These are phyloP conservation scores for Lablab purpureus DNA, from an alignment of 306 rosid genomes.

Conservation along the genomic window DNA sequence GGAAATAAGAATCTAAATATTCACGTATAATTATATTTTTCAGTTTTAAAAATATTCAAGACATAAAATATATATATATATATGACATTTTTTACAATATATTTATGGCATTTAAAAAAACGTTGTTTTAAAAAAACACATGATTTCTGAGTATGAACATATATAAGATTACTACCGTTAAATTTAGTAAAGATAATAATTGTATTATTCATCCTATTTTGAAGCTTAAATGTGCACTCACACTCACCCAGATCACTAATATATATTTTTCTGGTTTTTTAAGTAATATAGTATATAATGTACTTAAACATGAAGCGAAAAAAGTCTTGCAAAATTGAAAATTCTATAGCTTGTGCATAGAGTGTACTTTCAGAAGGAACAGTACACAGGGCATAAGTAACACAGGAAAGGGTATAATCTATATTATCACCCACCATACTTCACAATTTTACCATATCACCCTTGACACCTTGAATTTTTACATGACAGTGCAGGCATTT, in stretches of 20 bases:
- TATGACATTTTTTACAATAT: too few relatives aligned
- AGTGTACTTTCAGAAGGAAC: slow-evolving; percentile 35
- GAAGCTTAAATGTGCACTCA: too few relatives aligned
- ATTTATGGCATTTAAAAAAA: too few relatives aligned
- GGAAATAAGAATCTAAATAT: too few relatives aligned
- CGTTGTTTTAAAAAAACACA: too few relatives aligned
- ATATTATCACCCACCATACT: slow-evolving; percentile 1
- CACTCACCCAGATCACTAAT: too few relatives aligned
- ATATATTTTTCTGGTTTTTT: neutral
- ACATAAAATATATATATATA: too few relatives aligned
- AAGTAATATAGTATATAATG: neutral
- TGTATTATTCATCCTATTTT: too few relatives aligned
- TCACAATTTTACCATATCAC: slow-evolving; percentile 28
- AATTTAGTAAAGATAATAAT: too few relatives aligned
- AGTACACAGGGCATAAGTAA: slow-evolving; percentile 41
- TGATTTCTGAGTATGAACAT: neutral
- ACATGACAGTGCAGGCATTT: slow-evolving; percentile 75
- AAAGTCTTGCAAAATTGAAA: slow-evolving; percentile 46
- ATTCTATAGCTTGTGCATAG: slow-evolving; percentile 45
- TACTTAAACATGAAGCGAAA: slow-evolving; percentile 29
- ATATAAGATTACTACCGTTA: too few relatives aligned
- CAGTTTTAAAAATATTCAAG: too few relatives aligned
- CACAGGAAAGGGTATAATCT: slow-evolving; percentile 30
- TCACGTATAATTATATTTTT: too few relatives aligned
- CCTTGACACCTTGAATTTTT: neutral